Conservation (phyloP, 208 protist genomes). For the Histomonas meleagridis region DNA sequence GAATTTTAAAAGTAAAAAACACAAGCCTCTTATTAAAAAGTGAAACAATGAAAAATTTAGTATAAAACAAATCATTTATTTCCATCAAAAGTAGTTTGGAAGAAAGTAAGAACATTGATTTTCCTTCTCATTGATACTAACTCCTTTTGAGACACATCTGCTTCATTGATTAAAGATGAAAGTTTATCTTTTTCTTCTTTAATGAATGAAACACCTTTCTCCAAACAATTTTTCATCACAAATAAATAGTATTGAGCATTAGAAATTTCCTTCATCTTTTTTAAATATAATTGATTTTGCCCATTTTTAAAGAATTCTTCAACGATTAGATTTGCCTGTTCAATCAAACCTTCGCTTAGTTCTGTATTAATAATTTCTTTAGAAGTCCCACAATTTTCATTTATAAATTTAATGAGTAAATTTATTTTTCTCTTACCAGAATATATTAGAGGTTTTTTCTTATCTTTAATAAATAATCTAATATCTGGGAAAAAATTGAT, state of each 20-base stretch:
- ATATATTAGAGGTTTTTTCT: conserved; percentile 7
- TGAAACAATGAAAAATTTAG: no score
- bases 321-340: background rate
- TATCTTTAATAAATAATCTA: background rate
- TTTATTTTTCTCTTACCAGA: background rate
- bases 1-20: no score
- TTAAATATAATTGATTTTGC: background rate
- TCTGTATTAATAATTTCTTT: background rate
- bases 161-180: background rate
- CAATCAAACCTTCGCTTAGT: background rate
- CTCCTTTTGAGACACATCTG: background rate
- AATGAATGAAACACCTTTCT: background rate
- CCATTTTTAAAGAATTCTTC: background rate
- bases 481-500: background rate
- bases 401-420: background rate
- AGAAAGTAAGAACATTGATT: background rate
- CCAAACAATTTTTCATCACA: background rate
- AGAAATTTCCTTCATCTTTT: background rate
- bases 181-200: background rate
- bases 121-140: background rate
- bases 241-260: background rate
- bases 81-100: no score
- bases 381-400: background rate
- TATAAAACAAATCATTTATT: no score
- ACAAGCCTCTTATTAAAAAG: no score